Evolutionary conservation across 164 flowering plant species (phyloP), one percentile per base, ranked within the genome.

Genomic region (Stephania cephalantha): DNA sequence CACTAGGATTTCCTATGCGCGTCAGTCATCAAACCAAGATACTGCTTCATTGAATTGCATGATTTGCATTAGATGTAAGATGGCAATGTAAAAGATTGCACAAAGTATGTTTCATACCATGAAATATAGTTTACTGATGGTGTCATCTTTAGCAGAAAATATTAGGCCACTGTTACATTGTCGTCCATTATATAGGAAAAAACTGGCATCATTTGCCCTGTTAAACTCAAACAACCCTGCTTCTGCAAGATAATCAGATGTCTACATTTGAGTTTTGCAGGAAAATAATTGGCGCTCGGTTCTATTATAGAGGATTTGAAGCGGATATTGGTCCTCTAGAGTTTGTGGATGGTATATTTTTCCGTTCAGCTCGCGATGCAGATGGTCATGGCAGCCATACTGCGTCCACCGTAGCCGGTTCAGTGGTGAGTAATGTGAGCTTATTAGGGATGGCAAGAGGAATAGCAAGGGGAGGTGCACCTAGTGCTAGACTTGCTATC

Each of bases 381-480:
- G 78, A 82, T 55, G 83, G 83, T 7, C 86, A 82, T 61, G 86
- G 84, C 45, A 82, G 69, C 52, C 84, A 84, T 81, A 87, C 88
- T 46, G 85, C 90, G 64, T 89, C 88, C 4, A 87, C 86, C 2
- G 80, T 79, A 15, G 89, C 86, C 4, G 93, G 93, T 25, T 73
- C 84, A 12, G 50, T 64, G 5, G 90, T 86, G 2, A 71, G 58
- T 0, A 78, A 83, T 68, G 84, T 73, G n/a, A 84, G 84, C 74
- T 73, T 85, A 12, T 76, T 68, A 11, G 89, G 89, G 4, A 71
- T 87, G 50, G 93, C 84, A n/a, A 64, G 31, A 46, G 90, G 90
- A 20, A 83, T 80, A 5, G 88, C 87, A 13, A 81, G 86, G 70
- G 91, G 90, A 29, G 88, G 87, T 13, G 89, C 86, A n/a, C 88